phyloP scores from a whole-genome alignment of 2,329 filamentous ascomycete genomes.

The Trichoderma koningiopsis region DNA sequence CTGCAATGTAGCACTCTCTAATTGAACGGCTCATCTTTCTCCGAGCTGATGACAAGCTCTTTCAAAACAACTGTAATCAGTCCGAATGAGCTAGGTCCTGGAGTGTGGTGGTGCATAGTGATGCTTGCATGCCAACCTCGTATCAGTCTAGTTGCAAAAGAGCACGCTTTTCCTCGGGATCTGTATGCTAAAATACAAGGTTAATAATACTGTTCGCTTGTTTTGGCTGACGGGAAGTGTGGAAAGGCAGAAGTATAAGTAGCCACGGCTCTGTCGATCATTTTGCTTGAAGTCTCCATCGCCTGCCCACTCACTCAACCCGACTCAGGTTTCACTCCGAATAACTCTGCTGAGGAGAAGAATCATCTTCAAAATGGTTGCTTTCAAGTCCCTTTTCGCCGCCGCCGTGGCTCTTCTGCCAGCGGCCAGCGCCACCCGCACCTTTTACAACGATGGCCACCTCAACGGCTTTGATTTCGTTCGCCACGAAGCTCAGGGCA shows the following conservation, averaged over 20 bases:
- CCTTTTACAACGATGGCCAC: constrained; percentile 47
- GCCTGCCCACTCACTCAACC: background rate
- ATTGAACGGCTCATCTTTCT: background rate
- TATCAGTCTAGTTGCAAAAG: background rate
- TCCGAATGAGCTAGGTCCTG: background rate
- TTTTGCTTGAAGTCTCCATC: background rate
- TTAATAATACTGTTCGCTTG: background rate
- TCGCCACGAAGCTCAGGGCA: constrained; percentile 46
- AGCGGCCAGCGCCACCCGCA: constrained; percentile 38
- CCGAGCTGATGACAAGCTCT: background rate
- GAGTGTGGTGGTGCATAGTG: background rate
- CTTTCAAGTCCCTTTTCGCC: constrained; percentile 25
- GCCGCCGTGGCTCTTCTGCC: constrained; percentile 32
- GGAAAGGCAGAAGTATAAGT: constrained; percentile 5
- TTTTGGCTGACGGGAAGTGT: background rate
- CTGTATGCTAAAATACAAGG: background rate
- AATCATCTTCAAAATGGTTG: constrained; percentile 22
- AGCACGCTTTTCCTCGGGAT: background rate
- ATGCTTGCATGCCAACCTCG: background rate
- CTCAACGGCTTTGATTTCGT: constrained; percentile 44
- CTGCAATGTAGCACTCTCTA: background rate
- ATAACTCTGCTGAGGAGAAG: background rate
- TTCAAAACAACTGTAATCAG: background rate
- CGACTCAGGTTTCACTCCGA: background rate
- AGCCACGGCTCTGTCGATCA: background rate